phyloP scores from a whole-genome alignment of 1,284 basidiomycete genomes.

The Austropuccinia psidii region DNA sequence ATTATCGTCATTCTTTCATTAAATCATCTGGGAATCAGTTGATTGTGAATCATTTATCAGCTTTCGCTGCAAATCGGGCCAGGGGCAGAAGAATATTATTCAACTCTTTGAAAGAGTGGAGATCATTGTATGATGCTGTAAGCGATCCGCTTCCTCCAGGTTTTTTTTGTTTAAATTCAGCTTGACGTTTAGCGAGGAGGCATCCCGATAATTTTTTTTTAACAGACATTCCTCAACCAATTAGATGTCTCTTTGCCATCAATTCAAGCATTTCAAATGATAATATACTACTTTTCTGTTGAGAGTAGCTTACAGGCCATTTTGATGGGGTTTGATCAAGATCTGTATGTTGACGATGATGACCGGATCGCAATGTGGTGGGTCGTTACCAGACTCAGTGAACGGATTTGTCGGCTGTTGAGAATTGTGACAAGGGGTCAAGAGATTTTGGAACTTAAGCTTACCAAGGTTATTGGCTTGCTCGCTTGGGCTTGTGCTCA shows the following conservation, averaged over 20 bases:
- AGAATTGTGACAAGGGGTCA: neutral
- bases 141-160: neutral
- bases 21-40: neutral
- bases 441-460: neutral
- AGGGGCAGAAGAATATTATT: conserved; percentile 19
- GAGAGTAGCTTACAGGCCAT: neutral
- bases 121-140: conserved; percentile 17
- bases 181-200: neutral
- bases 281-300: conserved; percentile 27
- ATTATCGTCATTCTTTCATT: neutral
- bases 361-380: conserved; percentile 31
- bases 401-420: neutral
- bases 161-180: too few species aligned
- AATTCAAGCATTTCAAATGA: conserved; percentile 1
- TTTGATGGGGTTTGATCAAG: conserved; percentile 31
- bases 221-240: conserved; percentile 16
- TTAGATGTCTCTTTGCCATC: neutral
- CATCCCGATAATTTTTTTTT: neutral
- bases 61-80: conserved; percentile 30
- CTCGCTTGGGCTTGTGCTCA: conserved; percentile 11
- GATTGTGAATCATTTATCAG: conserved; percentile 17
- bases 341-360: conserved; percentile 8
- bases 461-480: conserved; percentile 1
- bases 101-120: conserved; percentile 30
- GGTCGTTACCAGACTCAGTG: conserved; percentile 13